A percentile compares a stretch with the other conserved stretches of the same genome.
These are phyloP conservation scores for Globisporangium polare DNA, from an alignment of 352 stramenopile species.

Conservation along the genomic window DNA sequence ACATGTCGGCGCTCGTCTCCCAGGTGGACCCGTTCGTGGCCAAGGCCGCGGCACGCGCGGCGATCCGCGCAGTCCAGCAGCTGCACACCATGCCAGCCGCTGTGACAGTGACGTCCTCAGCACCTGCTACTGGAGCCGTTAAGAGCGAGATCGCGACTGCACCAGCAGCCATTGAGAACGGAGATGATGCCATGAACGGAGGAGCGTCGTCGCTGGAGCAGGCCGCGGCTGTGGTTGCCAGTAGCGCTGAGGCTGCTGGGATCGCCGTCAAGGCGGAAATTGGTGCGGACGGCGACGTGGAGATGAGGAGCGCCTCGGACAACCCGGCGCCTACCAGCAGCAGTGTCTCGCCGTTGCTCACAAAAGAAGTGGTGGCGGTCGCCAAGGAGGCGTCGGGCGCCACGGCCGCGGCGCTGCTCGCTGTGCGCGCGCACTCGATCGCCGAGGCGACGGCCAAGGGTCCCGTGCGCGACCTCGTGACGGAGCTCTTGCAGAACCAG, in stretches of 20 bases:
- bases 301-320: constrained; percentile 29
- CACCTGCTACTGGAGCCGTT: not conserved
- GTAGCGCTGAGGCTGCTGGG: constrained; percentile 34
- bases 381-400: constrained; percentile 58
- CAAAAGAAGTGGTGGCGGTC: constrained; percentile 58
- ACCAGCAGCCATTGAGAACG: not conserved
- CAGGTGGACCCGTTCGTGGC: constrained; percentile 67
- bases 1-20: constrained; percentile 48
- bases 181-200: constrained; percentile 7
- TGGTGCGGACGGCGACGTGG: constrained; percentile 36
- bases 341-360: constrained; percentile 10
- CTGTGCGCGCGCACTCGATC: constrained; percentile 42
- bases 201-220: constrained; percentile 25
- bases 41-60: constrained; percentile 63
- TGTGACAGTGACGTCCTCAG: not conserved
- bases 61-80: constrained; percentile 56
- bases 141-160: constrained; percentile 7
- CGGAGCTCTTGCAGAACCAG: constrained; percentile 62
- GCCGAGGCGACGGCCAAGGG: constrained; percentile 37
- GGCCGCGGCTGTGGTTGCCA: constrained; percentile 34
- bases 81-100: constrained; percentile 44
- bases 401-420: constrained; percentile 57
- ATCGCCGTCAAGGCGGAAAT: constrained; percentile 41
- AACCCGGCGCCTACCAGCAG: constrained; percentile 5
- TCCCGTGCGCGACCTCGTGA: constrained; percentile 47